Percentiles rank a stretch among this genome's conserved stretches.
These are phyloP conservation scores for Alternaria gaisen DNA, from an alignment of 2,329 filamentous ascomycete species.

Conservation along the genomic window DNA sequence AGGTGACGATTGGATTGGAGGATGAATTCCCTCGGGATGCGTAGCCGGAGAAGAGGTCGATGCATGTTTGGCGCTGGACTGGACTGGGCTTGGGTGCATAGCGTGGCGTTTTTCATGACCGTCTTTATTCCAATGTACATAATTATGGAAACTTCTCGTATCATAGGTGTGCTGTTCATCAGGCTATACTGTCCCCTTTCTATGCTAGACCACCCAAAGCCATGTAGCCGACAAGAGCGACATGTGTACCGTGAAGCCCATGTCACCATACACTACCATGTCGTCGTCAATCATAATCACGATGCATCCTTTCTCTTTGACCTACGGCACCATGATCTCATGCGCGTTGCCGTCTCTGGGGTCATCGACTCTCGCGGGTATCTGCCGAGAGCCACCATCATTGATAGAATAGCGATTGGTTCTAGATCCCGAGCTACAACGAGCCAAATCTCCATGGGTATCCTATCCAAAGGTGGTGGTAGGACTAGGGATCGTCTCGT, in stretches of 20 bases:
- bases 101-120: conserved; percentile 22
- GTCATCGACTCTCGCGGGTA: conserved; percentile 26
- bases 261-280: neutral
- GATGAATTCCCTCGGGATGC: conserved; percentile 79
- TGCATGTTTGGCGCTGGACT: conserved; percentile 8
- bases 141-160: neutral
- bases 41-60: neutral
- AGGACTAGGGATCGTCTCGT: neutral
- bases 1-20: conserved; percentile 85
- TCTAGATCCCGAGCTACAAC: conserved; percentile 51
- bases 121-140: neutral
- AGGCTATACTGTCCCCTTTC: too few species aligned
- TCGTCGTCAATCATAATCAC: neutral
- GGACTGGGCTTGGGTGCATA: conserved; percentile 21
- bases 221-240: too few species aligned
- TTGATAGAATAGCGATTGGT: conserved; percentile 50
- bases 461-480: conserved; percentile 13
- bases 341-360: conserved; percentile 17
- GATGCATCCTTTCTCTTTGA: conserved; percentile 4
- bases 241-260: too few species aligned
- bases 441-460: conserved; percentile 55
- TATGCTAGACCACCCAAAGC: too few species aligned
- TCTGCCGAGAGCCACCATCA: conserved; percentile 45
- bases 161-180: too few species aligned
- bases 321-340: conserved; percentile 30